Evolutionary conservation across 164 flowering plant genomes (phyloP).

Genomic region (Vitis rotundifolia): DNA sequence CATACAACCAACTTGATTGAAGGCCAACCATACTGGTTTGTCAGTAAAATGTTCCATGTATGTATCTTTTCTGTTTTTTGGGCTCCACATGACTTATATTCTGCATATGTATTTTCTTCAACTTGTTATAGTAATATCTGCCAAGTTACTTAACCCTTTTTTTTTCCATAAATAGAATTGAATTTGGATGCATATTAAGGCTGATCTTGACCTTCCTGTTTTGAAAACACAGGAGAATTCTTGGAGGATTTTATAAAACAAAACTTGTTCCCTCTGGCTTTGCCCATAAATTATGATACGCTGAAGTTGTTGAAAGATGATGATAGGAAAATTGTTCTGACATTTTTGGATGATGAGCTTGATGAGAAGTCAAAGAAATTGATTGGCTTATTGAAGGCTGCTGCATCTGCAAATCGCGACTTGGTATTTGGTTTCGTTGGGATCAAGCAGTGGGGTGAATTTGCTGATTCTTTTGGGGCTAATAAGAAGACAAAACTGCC

Average conservation of each 20-base stretch:
- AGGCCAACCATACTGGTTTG: too few relatives aligned
- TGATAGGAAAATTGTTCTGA: conserved; percentile 74
- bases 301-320: conserved; percentile 77
- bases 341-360: conserved; percentile 73
- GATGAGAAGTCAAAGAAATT: conserved; percentile 35
- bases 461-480: conserved; percentile 73
- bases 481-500: conserved; percentile 66
- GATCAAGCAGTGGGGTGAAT: conserved; percentile 69
- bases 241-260: conserved; percentile 81
- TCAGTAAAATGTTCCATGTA: too few relatives aligned
- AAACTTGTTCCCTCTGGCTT: conserved; percentile 58
- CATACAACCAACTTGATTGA: too few relatives aligned
- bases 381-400: neutral
- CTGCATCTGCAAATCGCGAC: conserved; percentile 2
- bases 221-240: conserved; percentile 60
- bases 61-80: too few relatives aligned
- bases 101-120: too few relatives aligned
- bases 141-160: neutral
- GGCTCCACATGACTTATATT: too few relatives aligned
- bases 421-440: conserved; percentile 87
- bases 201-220: conserved; percentile 6
- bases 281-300: conserved; percentile 78
- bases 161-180: neutral
- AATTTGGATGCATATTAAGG: neutral
- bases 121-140: too few relatives aligned